Conservation (phyloP, 495 filamentous ascomycete species). For the Chaetomidium leptoderma region DNA sequence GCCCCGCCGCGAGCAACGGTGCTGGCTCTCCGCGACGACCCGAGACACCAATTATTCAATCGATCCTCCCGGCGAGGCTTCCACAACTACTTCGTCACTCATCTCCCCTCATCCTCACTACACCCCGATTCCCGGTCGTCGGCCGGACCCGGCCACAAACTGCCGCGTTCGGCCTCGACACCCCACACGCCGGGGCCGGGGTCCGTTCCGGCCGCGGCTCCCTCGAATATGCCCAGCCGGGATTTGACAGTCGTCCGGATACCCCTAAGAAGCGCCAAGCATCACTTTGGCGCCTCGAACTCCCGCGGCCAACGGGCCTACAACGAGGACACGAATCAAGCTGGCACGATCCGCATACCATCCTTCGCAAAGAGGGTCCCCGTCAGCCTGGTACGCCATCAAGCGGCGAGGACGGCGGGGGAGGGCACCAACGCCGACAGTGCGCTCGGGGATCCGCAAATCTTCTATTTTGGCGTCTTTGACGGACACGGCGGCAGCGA, state of each 20-base stretch:
- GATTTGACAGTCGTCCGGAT: constrained; percentile 98
- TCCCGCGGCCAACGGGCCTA: constrained; percentile 76
- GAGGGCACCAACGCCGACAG: constrained; percentile 63
- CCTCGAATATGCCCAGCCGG: constrained; percentile 56
- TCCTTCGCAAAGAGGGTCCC: constrained; percentile 83
- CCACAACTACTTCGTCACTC: constrained; percentile 95
- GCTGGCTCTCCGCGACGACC: constrained; percentile 13
- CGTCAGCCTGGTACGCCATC: constrained; percentile 56
- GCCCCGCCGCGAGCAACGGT: constrained; percentile 14
- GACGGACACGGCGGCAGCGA: constrained; percentile 92
- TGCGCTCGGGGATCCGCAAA: constrained; percentile 81
- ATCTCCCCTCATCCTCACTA: constrained; percentile 87
- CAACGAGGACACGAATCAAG: constrained; percentile 95
- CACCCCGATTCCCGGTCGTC: constrained; percentile 73
- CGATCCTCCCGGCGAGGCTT: constrained; percentile 55
- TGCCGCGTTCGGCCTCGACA: constrained; percentile 77
- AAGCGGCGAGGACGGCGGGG: constrained; percentile 38
- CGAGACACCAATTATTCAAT: constrained; percentile 3
- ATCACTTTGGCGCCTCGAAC: constrained; percentile 80
- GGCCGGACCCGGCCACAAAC: constrained; percentile 66
- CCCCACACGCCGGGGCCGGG: constrained; percentile 63
- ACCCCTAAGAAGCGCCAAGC: constrained; percentile 85
- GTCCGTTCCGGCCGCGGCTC: constrained; percentile 51
- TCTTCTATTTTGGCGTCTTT: constrained; percentile 96
- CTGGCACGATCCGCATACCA: constrained; percentile 86